Evolutionary conservation across 768 basidiomycete species (phyloP).

Genomic region (Rhizopogon vesiculosus): DNA sequence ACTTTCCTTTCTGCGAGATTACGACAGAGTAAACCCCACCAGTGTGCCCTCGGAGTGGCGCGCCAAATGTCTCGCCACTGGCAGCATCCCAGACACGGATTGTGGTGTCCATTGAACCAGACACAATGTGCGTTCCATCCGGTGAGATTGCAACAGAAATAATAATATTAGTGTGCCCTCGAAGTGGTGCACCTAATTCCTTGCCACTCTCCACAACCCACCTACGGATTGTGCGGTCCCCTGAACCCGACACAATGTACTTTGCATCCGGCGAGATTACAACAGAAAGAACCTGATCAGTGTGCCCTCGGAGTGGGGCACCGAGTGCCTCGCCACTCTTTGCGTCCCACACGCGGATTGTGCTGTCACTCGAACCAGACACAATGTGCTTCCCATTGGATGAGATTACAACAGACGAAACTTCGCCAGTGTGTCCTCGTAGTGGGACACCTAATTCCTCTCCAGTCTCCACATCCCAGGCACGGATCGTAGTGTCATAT

Average conservation of each 20-base stretch:
- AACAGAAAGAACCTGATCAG: neutral
- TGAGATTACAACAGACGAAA: too few species aligned
- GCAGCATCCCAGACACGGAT: conserved; percentile 29
- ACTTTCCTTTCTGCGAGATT: conserved; percentile 7
- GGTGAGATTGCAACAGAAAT: too few species aligned
- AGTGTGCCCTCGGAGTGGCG: neutral
- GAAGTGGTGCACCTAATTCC: too few species aligned
- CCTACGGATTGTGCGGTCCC: neutral
- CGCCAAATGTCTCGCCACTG: neutral
- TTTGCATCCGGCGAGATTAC: conserved; percentile 2
- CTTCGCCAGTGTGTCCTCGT: too few species aligned
- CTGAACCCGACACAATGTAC: conserved; percentile 7
- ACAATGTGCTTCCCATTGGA: too few species aligned
- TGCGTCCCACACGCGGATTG: conserved; percentile 12
- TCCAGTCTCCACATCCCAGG: conserved; percentile 12
- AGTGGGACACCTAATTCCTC: too few species aligned
- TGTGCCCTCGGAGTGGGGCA: neutral
- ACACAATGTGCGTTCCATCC: too few species aligned
- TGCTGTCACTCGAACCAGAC: conserved; percentile 17
- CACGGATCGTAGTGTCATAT: conserved; percentile 9
- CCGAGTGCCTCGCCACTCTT: neutral
- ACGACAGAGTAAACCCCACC: neutral
- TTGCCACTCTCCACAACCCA: neutral
- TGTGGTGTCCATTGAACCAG: conserved; percentile 17
- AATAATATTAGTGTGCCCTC: too few species aligned